phyloP scores from a whole-genome alignment of 2,329 filamentous ascomycete species.

The Aspergillus texensis region DNA sequence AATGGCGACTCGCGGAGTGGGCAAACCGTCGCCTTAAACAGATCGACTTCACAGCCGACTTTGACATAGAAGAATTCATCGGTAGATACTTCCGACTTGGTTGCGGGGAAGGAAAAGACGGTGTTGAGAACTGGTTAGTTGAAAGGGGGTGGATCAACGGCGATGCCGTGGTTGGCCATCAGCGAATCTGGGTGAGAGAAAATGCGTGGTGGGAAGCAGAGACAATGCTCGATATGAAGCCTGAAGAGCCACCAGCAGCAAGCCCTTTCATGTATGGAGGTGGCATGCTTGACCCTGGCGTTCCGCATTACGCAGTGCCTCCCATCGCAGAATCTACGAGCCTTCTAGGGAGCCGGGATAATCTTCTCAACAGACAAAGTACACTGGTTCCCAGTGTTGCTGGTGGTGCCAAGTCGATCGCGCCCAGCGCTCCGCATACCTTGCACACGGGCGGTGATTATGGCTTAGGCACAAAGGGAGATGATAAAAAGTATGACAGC shows the following conservation, averaged over 20 bases:
- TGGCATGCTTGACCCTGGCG: constrained; percentile 70
- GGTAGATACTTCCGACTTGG: constrained; percentile 80
- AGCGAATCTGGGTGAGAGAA: constrained; percentile 95
- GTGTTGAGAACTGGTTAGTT: constrained; percentile 90
- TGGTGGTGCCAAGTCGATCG: constrained; percentile 57
- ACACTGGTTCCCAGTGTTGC: constrained; percentile 52
- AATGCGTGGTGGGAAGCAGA: constrained; percentile 97
- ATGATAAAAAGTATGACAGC: constrained; percentile 70
- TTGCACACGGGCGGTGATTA: constrained; percentile 76
- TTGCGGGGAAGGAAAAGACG: constrained; percentile 86
- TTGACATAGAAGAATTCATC: constrained; percentile 89
- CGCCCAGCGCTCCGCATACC: constrained; percentile 54
- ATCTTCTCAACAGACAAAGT: constrained; percentile 55
- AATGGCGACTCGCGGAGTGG: constrained; percentile 96
- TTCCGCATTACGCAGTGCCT: constrained; percentile 64
- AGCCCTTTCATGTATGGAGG: constrained; percentile 57
- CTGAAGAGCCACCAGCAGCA: constrained; percentile 51
- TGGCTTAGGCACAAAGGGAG: constrained; percentile 83
- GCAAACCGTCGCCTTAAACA: constrained; percentile 88
- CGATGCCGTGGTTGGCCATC: constrained; percentile 85
- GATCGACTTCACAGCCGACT: constrained; percentile 95
- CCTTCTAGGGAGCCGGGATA: constrained; percentile 70
- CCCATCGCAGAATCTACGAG: constrained; percentile 61
- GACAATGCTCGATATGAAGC: constrained; percentile 88
- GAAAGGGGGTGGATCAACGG: constrained; percentile 98